Percentiles rank a stretch among this genome's conserved stretches.
phyloP scores from a whole-genome alignment of 768 basidiomycete genomes.

The Suillus brevipes region DNA sequence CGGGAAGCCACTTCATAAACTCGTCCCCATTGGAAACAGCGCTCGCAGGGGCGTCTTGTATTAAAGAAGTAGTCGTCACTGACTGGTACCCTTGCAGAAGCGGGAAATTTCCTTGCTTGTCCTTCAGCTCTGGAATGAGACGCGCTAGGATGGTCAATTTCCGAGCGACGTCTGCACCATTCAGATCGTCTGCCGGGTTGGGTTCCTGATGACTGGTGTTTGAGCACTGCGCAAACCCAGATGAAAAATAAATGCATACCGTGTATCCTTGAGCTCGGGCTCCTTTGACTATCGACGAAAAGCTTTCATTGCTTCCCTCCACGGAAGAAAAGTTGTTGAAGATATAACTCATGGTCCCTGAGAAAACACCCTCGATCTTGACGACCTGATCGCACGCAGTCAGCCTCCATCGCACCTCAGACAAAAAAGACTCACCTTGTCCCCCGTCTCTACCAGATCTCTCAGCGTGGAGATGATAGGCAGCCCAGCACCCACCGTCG shows the following conservation, averaged over 20 bases:
- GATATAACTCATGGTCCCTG: constrained; percentile 97
- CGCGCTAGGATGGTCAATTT: constrained; percentile 96
- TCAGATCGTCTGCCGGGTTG: constrained; percentile 95
- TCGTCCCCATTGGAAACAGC: constrained; percentile 69
- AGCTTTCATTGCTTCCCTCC: constrained; percentile 64
- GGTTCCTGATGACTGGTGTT: constrained; percentile 66
- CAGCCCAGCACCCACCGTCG: constrained; percentile 94
- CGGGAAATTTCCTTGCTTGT: constrained; percentile 12
- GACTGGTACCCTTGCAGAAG: constrained; percentile 80
- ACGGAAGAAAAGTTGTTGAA: constrained; percentile 93
- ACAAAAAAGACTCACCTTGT: constrained; percentile 58
- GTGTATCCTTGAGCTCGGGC: constrained; percentile 96
- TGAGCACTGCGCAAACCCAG: not conserved
- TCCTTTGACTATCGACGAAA: constrained; percentile 85
- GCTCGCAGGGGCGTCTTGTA: constrained; percentile 71
- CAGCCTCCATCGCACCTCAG: constrained; percentile 2
- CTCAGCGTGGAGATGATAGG: constrained; percentile 91
- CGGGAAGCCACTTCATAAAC: constrained; percentile 77
- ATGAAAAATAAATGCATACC: constrained; percentile 40
- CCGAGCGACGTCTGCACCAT: constrained; percentile 94
- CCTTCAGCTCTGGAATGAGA: constrained; percentile 49
- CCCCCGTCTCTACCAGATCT: constrained; percentile 89
- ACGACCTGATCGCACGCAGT: constrained; percentile 47
- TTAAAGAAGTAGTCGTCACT: constrained; percentile 82
- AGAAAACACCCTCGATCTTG: constrained; percentile 97